A percentile compares a stretch with the other conserved stretches of the same genome.
Conservation (phyloP, 345 rosid species). For the Rhodamnia argentea region DNA sequence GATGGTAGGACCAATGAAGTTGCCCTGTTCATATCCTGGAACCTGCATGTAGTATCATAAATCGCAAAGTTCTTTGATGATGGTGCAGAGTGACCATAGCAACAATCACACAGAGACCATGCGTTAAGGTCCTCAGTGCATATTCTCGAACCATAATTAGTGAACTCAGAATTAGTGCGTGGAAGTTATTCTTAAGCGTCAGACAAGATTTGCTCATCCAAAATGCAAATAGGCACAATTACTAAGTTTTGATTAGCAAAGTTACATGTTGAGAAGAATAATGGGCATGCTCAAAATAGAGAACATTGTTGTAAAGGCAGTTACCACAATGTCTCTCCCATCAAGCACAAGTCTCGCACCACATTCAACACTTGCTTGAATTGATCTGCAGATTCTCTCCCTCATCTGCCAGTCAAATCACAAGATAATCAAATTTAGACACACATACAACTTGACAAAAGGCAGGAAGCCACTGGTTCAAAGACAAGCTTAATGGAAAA, state of each 20-base stretch:
- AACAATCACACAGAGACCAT: not conserved
- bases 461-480: not conserved
- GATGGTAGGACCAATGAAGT: constrained; percentile 56
- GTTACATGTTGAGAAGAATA: not conserved
- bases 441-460: not conserved
- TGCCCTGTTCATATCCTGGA: constrained; percentile 49
- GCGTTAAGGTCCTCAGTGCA: not conserved
- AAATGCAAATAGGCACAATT: not conserved
- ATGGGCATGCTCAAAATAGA: not conserved
- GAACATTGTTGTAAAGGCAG: constrained; percentile 1
- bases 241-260: not conserved
- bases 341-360: constrained; percentile 55
- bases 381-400: constrained; percentile 30
- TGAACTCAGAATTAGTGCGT: not conserved
- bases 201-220: not conserved
- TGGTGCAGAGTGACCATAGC: not conserved
- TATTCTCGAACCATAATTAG: not conserved
- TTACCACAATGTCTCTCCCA: constrained; percentile 51
- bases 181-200: not conserved
- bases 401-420: constrained; percentile 24
- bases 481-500: not conserved
- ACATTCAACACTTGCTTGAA: constrained; percentile 33
- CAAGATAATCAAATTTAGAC: not conserved
- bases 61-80: not conserved
- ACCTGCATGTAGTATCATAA: constrained; percentile 20